These are phyloP conservation scores for Dactylis glomerata DNA, from an alignment of 176 grass and related monocot species.

Conservation along the genomic window DNA sequence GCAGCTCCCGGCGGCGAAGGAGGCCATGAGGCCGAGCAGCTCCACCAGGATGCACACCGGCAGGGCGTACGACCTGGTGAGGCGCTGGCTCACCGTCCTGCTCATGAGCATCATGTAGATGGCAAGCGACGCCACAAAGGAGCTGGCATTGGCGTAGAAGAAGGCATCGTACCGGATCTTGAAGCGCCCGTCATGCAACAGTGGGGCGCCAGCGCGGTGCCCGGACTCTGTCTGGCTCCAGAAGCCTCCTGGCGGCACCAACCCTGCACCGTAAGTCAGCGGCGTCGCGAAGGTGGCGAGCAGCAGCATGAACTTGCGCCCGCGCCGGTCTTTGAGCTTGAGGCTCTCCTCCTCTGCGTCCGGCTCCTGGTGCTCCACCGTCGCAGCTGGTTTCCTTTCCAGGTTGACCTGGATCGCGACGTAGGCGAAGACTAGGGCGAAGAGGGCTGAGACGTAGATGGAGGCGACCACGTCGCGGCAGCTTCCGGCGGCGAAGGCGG, in stretches of 20 bases:
- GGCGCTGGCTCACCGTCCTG: neutral
- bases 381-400: neutral
- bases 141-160: slow-evolving; percentile 35
- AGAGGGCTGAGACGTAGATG: neutral
- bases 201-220: slow-evolving; percentile 13
- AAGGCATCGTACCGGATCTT: slow-evolving; percentile 17
- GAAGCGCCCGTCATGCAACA: neutral
- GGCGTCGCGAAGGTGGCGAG: neutral
- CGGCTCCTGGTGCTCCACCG: too few relatives aligned
- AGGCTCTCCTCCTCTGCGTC: neutral
- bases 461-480: neutral
- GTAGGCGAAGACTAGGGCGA: neutral
- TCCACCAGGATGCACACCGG: slow-evolving; percentile 5
- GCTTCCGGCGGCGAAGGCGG: neutral
- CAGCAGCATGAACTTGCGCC: neutral
- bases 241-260: neutral
- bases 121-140: slow-evolving; percentile 24
- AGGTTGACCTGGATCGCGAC: neutral
- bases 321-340: neutral
- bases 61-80: neutral
- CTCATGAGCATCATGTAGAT: slow-evolving; percentile 33
- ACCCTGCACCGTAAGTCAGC: neutral
- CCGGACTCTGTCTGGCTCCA: neutral
- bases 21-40: slow-evolving; percentile 26
- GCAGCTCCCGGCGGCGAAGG: slow-evolving; percentile 18